These are phyloP conservation scores for Cyclospora cayetanensis DNA, from an alignment of 169 alveolate genomes.

Conservation along the genomic window DNA sequence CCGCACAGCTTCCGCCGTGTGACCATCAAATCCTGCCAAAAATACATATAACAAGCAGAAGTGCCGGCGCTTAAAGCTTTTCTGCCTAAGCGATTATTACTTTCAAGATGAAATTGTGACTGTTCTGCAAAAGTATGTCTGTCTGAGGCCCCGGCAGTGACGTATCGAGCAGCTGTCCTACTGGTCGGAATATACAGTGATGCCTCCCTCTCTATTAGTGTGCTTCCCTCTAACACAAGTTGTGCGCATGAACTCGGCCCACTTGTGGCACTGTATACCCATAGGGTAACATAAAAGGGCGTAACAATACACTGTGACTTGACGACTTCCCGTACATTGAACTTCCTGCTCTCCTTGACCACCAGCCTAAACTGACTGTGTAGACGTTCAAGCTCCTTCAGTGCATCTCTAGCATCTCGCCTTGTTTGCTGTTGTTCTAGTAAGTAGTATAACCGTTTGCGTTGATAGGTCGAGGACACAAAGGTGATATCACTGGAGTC, in stretches of 20 bases:
- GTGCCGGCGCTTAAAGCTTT: background rate
- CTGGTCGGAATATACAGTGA: too few species aligned
- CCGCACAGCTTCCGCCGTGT: conserved; percentile 46
- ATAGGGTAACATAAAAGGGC: too few species aligned
- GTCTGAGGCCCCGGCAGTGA: too few species aligned
- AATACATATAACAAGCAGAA: background rate
- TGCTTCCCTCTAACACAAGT: too few species aligned
- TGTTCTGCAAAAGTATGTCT: too few species aligned
- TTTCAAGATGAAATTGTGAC: too few species aligned
- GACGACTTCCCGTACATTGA: conserved; percentile 21
- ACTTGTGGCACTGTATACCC: too few species aligned
- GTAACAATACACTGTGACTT: background rate
- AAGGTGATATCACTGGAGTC: conserved; percentile 52
- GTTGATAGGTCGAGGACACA: conserved; percentile 43
- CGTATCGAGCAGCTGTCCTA: too few species aligned
- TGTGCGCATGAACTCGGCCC: too few species aligned
- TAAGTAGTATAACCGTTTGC: conserved; percentile 34
- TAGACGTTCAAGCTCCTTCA: conserved; percentile 26
- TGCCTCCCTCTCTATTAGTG: too few species aligned
- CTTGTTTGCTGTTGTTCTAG: conserved; percentile 46
- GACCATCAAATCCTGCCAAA: background rate
- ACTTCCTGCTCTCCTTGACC: background rate
- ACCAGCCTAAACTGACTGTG: conserved; percentile 38
- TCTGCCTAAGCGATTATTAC: too few species aligned
- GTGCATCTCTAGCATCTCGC: conserved; percentile 49